Evolutionary conservation across 495 filamentous ascomycete genomes (phyloP), one percentile per base, ranked within the genome.

Genomic region (Stereocaulon alpinum): DNA sequence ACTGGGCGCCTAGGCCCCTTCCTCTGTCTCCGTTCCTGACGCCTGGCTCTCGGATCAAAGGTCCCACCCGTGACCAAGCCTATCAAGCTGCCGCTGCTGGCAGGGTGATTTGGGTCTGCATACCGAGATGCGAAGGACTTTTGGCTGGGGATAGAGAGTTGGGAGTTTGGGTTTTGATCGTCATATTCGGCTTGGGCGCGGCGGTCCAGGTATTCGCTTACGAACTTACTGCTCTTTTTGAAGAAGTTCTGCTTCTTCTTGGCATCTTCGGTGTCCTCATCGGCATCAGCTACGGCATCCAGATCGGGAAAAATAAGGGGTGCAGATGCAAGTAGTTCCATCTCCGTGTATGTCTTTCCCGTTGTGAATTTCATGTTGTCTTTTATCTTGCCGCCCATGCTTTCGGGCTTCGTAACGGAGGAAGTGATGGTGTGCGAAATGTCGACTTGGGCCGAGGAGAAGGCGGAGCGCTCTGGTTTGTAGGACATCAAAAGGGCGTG

Each of bases 231-330:
- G 42, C 68, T 69, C 40, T 71, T 69, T 60, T 71, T 73, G 45
- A 75, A 54, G 34, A 67, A 66, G 24, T 61, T 64, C n/a, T 71
- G 59, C 56, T 71, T 72, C 55, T 71, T 67, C n/a, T 53, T 49
- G 27, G 61, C 54, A 69, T 68, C 55, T 49, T 70, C 65, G 12
- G 65, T 70, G 15, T 32, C 29, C 12, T 67, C 62, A 29, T 63
- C 42, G 27, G 64, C 62, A 14, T 63, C 65, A 0, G 69, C 71
- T 1, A 74, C 55, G 32, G 70, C 63, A 34, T 83, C 80, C 2
- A 84, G 70, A 15, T 67, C 71, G 1, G 81, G 82, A 60, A 77
- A 84, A 22, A 82, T 67, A 6, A 86, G 65, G 0, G 78, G 78
- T 1, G 81, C 81, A 4, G 75, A 65, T 57, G 81, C 75, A 0